These are phyloP conservation scores for Penicillium glabrum DNA, from an alignment of 2,329 filamentous ascomycete species.

Conservation along the genomic window DNA sequence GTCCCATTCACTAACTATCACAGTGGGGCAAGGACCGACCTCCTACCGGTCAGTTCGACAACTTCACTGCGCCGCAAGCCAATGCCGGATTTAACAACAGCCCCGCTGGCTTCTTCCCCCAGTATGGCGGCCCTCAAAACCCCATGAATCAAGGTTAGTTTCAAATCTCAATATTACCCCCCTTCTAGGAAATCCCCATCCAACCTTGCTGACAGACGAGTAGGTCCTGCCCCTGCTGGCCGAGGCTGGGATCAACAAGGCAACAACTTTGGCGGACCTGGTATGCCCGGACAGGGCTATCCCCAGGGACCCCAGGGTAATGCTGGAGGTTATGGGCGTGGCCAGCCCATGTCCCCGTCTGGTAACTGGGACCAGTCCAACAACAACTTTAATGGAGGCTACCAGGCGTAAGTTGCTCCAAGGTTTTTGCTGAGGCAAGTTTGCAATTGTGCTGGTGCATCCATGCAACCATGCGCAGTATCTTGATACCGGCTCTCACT, in stretches of 20 bases:
- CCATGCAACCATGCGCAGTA: conserved; percentile 2
- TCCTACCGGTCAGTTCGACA: conserved; percentile 77
- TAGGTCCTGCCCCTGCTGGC: conserved; percentile 59
- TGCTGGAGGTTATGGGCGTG: conserved; percentile 81
- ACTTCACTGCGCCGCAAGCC: conserved; percentile 77
- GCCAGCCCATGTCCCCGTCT: conserved; percentile 54
- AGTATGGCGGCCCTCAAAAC: conserved; percentile 74
- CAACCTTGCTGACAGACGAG: conserved; percentile 13
- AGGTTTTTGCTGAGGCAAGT: conserved; percentile 5
- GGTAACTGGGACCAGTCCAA: conserved; percentile 54
- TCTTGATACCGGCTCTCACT: conserved; percentile 9
- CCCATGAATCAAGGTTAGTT: conserved; percentile 61
- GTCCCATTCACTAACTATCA: conserved; percentile 19
- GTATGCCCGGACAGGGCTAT: conserved; percentile 53
- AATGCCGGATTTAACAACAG: conserved; percentile 67
- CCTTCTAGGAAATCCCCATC: neutral
- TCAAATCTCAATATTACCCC: neutral
- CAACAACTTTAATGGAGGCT: conserved; percentile 59
- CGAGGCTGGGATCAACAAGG: conserved; percentile 61
- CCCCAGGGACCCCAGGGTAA: conserved; percentile 65
- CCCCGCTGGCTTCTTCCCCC: conserved; percentile 84
- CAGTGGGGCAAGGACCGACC: conserved; percentile 99
- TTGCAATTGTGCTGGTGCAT: conserved; percentile 5
- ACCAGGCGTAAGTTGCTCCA: conserved; percentile 53
- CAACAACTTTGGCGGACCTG: conserved; percentile 40